Evolutionary conservation across 257 asterid genomes (phyloP).

Genomic region (Anisodus acutangulus): DNA sequence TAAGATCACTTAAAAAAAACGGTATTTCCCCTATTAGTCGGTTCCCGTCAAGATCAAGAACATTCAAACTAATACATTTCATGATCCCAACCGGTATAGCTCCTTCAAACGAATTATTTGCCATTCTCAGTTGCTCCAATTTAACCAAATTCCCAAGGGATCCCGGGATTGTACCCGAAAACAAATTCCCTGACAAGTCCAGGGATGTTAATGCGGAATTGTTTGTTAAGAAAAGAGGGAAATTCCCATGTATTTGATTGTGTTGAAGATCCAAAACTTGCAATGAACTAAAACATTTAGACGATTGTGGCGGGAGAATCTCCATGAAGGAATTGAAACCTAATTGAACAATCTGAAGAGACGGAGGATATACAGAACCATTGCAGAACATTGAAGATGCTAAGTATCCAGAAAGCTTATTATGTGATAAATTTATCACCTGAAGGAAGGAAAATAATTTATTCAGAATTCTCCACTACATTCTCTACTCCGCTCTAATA

Average conservation of each 20-base stretch:
- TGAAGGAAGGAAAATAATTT: neutral
- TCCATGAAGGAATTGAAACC: conserved; percentile 60
- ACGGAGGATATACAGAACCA: conserved; percentile 51
- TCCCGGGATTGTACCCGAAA: conserved; percentile 53
- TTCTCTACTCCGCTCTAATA: no score
- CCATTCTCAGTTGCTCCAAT: conserved; percentile 61
- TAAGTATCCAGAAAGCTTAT: conserved; percentile 60
- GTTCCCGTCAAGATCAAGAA: conserved; percentile 68
- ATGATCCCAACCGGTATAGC: conserved; percentile 49
- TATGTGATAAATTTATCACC: conserved; percentile 51
- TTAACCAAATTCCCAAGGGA: conserved; percentile 51
- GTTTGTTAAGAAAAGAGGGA: conserved; percentile 50
- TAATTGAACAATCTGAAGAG: conserved; percentile 54
- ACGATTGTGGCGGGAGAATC: conserved; percentile 44
- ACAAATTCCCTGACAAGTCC: conserved; percentile 65
- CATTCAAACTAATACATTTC: conserved; percentile 51
- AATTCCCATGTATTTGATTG: conserved; percentile 47
- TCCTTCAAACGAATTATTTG: conserved; percentile 59
- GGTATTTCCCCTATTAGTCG: conserved; percentile 57
- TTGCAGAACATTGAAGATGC: conserved; percentile 62
- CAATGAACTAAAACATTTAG: conserved; percentile 41
- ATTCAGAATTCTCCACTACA: no score
- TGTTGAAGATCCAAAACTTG: conserved; percentile 55
- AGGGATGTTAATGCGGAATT: conserved; percentile 47
- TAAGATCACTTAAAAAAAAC: conserved; percentile 41